phyloP scores from a whole-genome alignment of 2,329 filamentous ascomycete genomes.

The Monilinia polystroma region DNA sequence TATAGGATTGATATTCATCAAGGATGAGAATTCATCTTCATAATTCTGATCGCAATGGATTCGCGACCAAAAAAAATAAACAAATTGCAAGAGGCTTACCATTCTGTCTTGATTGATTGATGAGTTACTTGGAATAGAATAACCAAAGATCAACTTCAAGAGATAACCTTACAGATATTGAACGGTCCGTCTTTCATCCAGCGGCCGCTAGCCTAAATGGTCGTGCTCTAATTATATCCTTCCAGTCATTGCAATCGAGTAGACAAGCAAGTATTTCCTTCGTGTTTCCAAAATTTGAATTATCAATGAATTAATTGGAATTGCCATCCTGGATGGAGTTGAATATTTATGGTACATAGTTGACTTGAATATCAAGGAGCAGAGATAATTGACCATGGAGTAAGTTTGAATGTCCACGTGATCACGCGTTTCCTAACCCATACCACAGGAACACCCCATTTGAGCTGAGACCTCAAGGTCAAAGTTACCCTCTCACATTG shows the following conservation, averaged over 20 bases:
- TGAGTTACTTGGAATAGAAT: not conserved
- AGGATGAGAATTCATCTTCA: not conserved
- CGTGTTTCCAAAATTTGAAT: not conserved
- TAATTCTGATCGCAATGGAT: not conserved
- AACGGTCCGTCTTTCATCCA: conserved; percentile 20
- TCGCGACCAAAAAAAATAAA: not conserved
- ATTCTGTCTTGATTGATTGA: not conserved
- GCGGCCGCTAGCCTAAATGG: conserved; percentile 9
- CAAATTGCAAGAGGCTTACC: not conserved
- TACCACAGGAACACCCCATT: conserved; percentile 13
- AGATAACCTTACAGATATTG: not conserved
- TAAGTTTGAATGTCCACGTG: conserved; percentile 18
- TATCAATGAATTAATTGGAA: not conserved
- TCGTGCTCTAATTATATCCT: not conserved
- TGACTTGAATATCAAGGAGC: not conserved
- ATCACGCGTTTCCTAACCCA: conserved; percentile 6
- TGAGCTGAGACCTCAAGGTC: conserved; percentile 21
- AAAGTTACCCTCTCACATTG: conserved; percentile 31
- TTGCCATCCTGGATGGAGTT: not conserved
- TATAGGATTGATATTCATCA: not conserved
- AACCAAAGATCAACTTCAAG: not conserved
- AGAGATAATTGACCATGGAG: conserved; percentile 13
- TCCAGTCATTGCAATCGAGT: not conserved
- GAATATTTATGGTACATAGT: not conserved
- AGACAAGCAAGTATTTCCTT: not conserved